Conservation (phyloP, 2,329 filamentous ascomycete species). For the Pseudocercospora crystallina region DNA sequence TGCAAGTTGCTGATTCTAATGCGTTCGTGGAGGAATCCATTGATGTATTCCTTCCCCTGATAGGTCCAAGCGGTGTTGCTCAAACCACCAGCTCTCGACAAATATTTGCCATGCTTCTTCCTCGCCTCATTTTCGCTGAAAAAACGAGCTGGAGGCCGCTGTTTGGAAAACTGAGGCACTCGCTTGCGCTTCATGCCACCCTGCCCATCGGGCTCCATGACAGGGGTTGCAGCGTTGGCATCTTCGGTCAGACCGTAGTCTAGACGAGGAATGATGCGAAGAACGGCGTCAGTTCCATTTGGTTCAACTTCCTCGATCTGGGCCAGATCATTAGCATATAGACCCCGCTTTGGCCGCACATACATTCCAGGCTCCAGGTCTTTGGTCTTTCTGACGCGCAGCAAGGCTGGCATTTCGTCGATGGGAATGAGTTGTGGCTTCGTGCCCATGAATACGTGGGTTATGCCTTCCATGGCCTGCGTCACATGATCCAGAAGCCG, state of each 20-base stretch:
- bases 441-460: conserved; percentile 84
- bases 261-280: conserved; percentile 84
- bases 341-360: conserved; percentile 73
- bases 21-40: conserved; percentile 91
- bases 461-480: conserved; percentile 76
- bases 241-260: conserved; percentile 92
- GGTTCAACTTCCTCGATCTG: conserved; percentile 90
- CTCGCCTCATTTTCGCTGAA: conserved; percentile 93
- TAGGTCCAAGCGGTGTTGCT: conserved; percentile 75
- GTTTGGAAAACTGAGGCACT: conserved; percentile 42
- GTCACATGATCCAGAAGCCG: conserved; percentile 82
- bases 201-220: conserved; percentile 31
- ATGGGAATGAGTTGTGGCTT: conserved; percentile 89
- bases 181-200: conserved; percentile 74
- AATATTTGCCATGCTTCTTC: conserved; percentile 73
- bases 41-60: conserved; percentile 83
- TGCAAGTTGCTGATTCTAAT: conserved; percentile 83
- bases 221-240: conserved; percentile 45
- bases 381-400: conserved; percentile 83
- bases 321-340: conserved; percentile 85
- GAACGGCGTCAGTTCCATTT: conserved; percentile 83
- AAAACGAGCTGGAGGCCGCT: conserved; percentile 79
- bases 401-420: conserved; percentile 96
- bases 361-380: conserved; percentile 84
- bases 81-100: conserved; percentile 49